Evolutionary conservation across 352 stramenopile genomes (phyloP), one percentile per base, ranked within the genome.

Genomic region (Saprolegnia diclina): DNA sequence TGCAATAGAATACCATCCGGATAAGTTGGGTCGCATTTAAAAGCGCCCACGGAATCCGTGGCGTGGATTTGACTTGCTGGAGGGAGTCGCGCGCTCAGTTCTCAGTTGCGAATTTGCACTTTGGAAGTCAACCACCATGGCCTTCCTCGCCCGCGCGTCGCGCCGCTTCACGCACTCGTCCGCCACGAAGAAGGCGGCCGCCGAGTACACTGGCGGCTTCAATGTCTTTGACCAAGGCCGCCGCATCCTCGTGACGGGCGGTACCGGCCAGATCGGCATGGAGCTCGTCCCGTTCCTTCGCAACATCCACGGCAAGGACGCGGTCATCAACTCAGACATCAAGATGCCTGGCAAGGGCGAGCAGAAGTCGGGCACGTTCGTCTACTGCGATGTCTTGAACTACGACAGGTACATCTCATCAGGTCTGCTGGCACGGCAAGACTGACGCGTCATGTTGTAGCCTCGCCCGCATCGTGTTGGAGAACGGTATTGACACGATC

Each of bases 401-500:
- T 74, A 75, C 46, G 81, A 90, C 59, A 78, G 75, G 59, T 70
- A 56, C 9, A n/a, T 14, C 22, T 26, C n/a, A n/a, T n/a, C n/a
- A n/a, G 10, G 21, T 13, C 19, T 67, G 6, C 6, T 38, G 21
- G 24, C 53, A 55, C 29, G 16, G 0, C 1, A 37, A 19, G 48
- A 0, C 16, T 61, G 9, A 14, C 26, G 7, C 26, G 21, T 46
- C 19, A 19, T 69, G 24, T 45, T 38, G 18, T 64, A 72, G 54
- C 22, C 77, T 97, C 26, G 80, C 79, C 26, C 86, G 89, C 19
- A 90, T 97, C 53, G 85, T 96, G 45, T 66, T 91, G 3, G 90
- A 97, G 76, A 80, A 97, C 35, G 85, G 83, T 57, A 75, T 97
- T 16, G 81, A 93, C 77, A 94, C 82, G 26, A 92, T 97, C 57